Conservation (phyloP, 495 filamentous ascomycete species). For the Penicillium manginii region DNA sequence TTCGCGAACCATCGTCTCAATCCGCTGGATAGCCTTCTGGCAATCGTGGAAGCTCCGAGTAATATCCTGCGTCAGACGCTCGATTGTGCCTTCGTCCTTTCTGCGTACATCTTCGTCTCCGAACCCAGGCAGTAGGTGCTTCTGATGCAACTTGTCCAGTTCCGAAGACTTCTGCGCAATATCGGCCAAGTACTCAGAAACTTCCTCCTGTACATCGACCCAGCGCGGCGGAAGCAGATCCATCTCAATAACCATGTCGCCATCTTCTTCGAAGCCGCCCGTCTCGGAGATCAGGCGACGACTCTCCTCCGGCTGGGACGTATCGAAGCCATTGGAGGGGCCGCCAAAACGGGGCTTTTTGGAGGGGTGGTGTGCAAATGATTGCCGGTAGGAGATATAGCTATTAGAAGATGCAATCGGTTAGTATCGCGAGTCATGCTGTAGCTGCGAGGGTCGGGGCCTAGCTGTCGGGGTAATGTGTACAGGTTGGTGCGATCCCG, state of each 20-base stretch:
- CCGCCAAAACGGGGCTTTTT: slow-evolving; percentile 76
- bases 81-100: slow-evolving; percentile 85
- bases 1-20: slow-evolving; percentile 83
- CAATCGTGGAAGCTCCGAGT: slow-evolving; percentile 88
- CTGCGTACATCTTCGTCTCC: slow-evolving; percentile 88
- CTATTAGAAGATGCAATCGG: slow-evolving; percentile 46
- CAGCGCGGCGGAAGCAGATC: slow-evolving; percentile 93
- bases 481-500: slow-evolving; percentile 99
- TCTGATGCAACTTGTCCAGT: slow-evolving; percentile 92
- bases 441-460: slow-evolving; percentile 6
- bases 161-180: slow-evolving; percentile 81
- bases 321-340: slow-evolving; percentile 73
- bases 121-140: slow-evolving; percentile 95
- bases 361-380: slow-evolving; percentile 90
- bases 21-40: slow-evolving; percentile 81
- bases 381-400: slow-evolving; percentile 98
- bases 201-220: slow-evolving; percentile 94
- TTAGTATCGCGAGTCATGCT: slow-evolving; percentile 11
- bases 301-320: slow-evolving; percentile 72
- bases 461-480: slow-evolving; percentile 19
- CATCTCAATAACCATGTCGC: slow-evolving; percentile 98
- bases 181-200: slow-evolving; percentile 77
- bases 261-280: slow-evolving; percentile 79
- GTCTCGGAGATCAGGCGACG: slow-evolving; percentile 79
- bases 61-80: slow-evolving; percentile 85